Evolutionary conservation across 345 rosid genomes (phyloP).

Genomic region (Ailanthus altissimus): DNA sequence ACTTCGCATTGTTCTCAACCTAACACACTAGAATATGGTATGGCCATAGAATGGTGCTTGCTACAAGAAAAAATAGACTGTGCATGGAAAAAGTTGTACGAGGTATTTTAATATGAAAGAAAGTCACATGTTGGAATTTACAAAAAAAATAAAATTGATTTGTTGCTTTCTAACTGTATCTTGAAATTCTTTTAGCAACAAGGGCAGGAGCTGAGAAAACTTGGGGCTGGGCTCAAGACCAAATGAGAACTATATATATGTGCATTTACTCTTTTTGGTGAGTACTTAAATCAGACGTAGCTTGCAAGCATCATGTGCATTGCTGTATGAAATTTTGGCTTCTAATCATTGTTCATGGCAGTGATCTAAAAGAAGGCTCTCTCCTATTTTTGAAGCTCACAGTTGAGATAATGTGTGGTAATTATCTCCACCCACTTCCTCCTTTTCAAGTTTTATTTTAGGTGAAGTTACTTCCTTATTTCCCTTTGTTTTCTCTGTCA

Average conservation of each 20-base stretch:
- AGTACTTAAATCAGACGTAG: slow-evolving; percentile 4
- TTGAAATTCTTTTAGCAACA: slow-evolving; percentile 52
- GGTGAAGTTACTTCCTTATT: background rate
- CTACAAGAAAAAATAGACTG: slow-evolving; percentile 48
- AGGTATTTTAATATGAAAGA: slow-evolving; percentile 38
- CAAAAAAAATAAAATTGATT: background rate
- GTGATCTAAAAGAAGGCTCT: background rate
- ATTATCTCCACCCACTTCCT: background rate
- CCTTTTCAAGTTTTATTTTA: background rate
- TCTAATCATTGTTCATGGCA: background rate
- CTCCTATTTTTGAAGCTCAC: background rate
- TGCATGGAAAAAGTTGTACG: slow-evolving; percentile 34
- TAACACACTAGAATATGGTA: slow-evolving; percentile 78
- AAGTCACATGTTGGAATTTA: background rate
- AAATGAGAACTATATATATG: slow-evolving; percentile 24
- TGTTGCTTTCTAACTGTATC: slow-evolving; percentile 17
- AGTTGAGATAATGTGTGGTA: slow-evolving; percentile 6
- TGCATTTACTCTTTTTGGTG: slow-evolving; percentile 19
- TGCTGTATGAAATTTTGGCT: slow-evolving; percentile 1
- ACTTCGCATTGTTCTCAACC: slow-evolving; percentile 92
- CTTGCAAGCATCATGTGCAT: background rate
- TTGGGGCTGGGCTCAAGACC: slow-evolving; percentile 47
- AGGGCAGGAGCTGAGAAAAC: slow-evolving; percentile 41
- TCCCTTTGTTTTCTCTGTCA: background rate
- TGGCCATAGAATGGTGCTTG: slow-evolving; percentile 87